phyloP scores from a whole-genome alignment of 2,329 filamentous ascomycete species.

The Aspergillus aculeatinus region DNA sequence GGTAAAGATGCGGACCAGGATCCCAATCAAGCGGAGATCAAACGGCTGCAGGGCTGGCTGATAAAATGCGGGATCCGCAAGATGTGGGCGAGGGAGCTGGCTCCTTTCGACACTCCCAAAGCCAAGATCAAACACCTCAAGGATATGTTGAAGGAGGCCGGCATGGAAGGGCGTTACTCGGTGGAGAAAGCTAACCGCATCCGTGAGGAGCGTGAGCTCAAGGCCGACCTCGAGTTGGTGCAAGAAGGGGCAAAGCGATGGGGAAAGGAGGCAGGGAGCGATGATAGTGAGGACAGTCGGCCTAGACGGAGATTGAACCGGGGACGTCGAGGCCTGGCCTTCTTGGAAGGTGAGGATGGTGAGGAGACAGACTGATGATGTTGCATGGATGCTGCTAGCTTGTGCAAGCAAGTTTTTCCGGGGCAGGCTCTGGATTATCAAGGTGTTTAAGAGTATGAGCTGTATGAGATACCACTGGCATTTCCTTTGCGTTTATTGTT shows the following conservation, averaged over 20 bases:
- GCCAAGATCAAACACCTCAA: constrained; percentile 83
- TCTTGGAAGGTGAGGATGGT: constrained; percentile 68
- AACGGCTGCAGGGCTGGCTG: constrained; percentile 81
- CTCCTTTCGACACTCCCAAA: constrained; percentile 68
- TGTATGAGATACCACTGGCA: not conserved
- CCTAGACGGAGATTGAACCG: constrained; percentile 43
- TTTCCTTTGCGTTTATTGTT: constrained; percentile 24
- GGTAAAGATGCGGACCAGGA: constrained; percentile 51
- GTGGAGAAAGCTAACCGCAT: constrained; percentile 81
- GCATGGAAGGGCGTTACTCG: constrained; percentile 88
- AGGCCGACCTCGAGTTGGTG: constrained; percentile 79
- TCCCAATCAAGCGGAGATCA: constrained; percentile 76
- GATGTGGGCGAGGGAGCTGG: constrained; percentile 83
- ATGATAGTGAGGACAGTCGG: constrained; percentile 40
- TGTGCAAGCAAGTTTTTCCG: not conserved
- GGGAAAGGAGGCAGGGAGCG: constrained; percentile 58
- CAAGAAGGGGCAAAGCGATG: constrained; percentile 77
- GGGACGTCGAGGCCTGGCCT: constrained; percentile 51
- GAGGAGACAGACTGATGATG: constrained; percentile 55
- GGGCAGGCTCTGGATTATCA: not conserved
- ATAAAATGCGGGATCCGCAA: constrained; percentile 90
- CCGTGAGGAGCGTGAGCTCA: constrained; percentile 80
- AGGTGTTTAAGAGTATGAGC: not conserved
- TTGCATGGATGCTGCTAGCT: not conserved
- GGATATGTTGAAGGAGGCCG: constrained; percentile 72